phyloP scores from a whole-genome alignment of 148 eudicot species.

The Nepenthes gracilis region DNA sequence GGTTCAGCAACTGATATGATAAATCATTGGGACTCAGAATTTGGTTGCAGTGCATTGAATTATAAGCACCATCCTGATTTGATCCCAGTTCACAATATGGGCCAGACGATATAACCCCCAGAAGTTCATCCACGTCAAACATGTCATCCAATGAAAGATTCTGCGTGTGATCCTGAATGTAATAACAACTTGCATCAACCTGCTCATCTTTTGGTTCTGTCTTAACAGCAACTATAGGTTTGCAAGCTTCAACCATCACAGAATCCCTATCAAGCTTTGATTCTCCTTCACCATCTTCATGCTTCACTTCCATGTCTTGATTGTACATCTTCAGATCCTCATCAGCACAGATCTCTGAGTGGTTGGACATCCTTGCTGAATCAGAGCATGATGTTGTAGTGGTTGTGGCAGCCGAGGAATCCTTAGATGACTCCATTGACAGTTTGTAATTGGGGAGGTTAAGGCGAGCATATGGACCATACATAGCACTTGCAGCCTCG shows the following conservation, averaged over 20 bases:
- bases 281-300: not conserved
- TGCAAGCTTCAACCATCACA: not conserved
- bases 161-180: not conserved
- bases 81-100: not conserved
- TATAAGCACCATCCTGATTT: not conserved
- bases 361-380: not conserved
- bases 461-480: slow-evolving; percentile 4
- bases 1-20: not conserved
- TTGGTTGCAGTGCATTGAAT: not conserved
- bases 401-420: not conserved
- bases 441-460: slow-evolving; percentile 1
- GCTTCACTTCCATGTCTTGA: not conserved
- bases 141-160: not conserved
- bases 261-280: not conserved
- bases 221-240: not conserved
- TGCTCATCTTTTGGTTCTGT: not conserved
- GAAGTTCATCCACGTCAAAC: not conserved
- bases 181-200: not conserved
- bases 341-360: not conserved
- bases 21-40: not conserved
- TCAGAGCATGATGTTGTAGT: not conserved
- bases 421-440: not conserved
- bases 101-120: not conserved
- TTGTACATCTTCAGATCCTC: not conserved
- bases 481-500: slow-evolving; percentile 5